Base-by-base conservation (phyloP, 768 basidiomycete genomes). In the Russula sp. region DNA sequence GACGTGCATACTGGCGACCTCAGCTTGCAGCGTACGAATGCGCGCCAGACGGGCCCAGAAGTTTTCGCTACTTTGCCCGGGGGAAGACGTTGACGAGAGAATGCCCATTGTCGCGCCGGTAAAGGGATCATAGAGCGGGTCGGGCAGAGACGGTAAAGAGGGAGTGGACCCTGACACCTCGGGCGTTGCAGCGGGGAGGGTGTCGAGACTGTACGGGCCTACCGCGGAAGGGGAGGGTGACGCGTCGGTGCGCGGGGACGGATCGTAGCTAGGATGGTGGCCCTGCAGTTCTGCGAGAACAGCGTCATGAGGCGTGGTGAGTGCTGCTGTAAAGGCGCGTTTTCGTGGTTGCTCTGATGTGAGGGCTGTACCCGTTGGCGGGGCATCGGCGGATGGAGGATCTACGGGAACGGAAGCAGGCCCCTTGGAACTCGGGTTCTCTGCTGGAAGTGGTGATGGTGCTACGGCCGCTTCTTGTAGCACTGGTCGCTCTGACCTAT, bases 21-120 rank as follows among this genome's bases (percentile, higher is more conserved):
- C 83, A 59, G 80, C 83, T 71, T 91, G 88, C 35, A 91, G 73
- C 42, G 85, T 85, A 65, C 89, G 72, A n/a, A 91, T 85, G 49
- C 79, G 79, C 20, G 83, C 82, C 16, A 91, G 79, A 64, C 86
- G 84, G 0, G 79, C 69, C 89, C 89, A 91, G 54, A 88, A 71
- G 57, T 80, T 82, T 55, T 81, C 82, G 55, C 35, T 53, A 66
- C 27, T 73, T 66, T 27, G 68, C 64, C 64, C 57, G 20, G 44
- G 52, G 35, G 45, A 42, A 9, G 66, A 64, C 37, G 49, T 57
- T 44, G 56, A 70, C 62, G 35, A 70, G 45, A 82, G 68, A 3
- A 74, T 34, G 20, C 81, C 83, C 5, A 81, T 64, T 34, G 74
- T 63, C 4, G 72, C 70, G 45, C 82, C 83, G 34, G 80, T 77